These are phyloP conservation scores for Carpinus viminea DNA, from an alignment of 306 rosid species.

Conservation along the genomic window DNA sequence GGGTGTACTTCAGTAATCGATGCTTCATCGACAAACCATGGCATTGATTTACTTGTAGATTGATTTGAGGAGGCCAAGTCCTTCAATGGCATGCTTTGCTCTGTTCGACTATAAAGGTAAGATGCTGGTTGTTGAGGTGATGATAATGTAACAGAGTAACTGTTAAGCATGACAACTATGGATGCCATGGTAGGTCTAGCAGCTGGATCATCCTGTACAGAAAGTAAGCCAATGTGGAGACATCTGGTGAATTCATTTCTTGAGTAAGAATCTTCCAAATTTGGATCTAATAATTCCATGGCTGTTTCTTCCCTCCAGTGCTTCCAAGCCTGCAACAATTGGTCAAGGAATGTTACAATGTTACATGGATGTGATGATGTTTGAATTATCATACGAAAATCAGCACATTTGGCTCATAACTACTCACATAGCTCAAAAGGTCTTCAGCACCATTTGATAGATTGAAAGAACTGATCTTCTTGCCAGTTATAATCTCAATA, in stretches of 20 bases:
- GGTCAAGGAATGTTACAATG: neutral
- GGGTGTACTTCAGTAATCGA: conserved; percentile 38
- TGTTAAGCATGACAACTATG: conserved; percentile 42
- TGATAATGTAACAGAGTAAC: conserved; percentile 39
- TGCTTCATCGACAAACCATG: conserved; percentile 27
- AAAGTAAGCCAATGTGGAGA: conserved; percentile 54
- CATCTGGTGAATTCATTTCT: conserved; percentile 54
- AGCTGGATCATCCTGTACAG: conserved; percentile 51
- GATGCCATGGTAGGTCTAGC: conserved; percentile 52
- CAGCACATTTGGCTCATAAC: neutral
- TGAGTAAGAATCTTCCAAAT: conserved; percentile 40
- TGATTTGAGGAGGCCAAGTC: conserved; percentile 27
- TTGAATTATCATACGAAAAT: neutral
- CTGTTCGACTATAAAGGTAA: conserved; percentile 32
- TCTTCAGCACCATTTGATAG: neutral
- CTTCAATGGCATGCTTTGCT: conserved; percentile 6
- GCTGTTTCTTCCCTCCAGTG: conserved; percentile 41
- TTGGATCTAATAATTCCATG: conserved; percentile 48
- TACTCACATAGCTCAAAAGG: conserved; percentile 35
- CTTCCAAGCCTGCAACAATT: conserved; percentile 44
- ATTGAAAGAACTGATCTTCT: neutral
- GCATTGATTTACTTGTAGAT: conserved; percentile 28
- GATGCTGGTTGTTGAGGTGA: conserved; percentile 41
- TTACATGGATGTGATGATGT: neutral
- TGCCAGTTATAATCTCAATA: conserved; percentile 17